Evolutionary conservation across 1,139 yeast genomes (phyloP).

Genomic region (Saccharomyces hybrid): DNA sequence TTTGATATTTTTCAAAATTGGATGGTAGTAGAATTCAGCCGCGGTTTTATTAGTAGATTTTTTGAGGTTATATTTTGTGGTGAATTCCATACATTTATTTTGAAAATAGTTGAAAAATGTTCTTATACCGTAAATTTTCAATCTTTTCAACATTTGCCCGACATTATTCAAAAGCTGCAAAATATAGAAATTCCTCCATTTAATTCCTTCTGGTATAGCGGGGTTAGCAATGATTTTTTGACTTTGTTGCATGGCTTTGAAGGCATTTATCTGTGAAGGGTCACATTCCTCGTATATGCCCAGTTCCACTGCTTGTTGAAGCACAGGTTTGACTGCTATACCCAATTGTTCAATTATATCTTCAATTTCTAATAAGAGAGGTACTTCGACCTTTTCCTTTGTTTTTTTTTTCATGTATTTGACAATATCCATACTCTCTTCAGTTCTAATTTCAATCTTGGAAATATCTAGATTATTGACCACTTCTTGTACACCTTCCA

Average conservation of each 20-base stretch:
- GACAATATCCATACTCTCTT: slow-evolving; percentile 70
- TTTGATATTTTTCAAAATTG: slow-evolving; percentile 41
- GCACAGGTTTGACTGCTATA: slow-evolving; percentile 55
- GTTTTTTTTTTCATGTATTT: slow-evolving; percentile 69
- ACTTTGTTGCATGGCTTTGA: slow-evolving; percentile 63
- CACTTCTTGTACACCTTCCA: slow-evolving; percentile 83
- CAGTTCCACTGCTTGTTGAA: slow-evolving; percentile 56
- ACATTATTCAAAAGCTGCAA: slow-evolving; percentile 58
- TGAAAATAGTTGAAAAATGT: slow-evolving; percentile 63
- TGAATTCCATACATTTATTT: slow-evolving; percentile 52
- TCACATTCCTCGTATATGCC: slow-evolving; percentile 57
- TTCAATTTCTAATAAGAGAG: slow-evolving; percentile 45
- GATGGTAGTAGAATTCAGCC: slow-evolving; percentile 50
- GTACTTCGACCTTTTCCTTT: slow-evolving; percentile 52
- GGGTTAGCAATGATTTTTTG: slow-evolving; percentile 48
- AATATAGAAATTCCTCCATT: slow-evolving; percentile 60
- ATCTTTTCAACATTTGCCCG: slow-evolving; percentile 63
- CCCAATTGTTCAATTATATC: slow-evolving; percentile 47
- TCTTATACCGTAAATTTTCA: slow-evolving; percentile 74
- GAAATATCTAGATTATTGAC: slow-evolving; percentile 68
- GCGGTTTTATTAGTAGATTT: slow-evolving; percentile 49
- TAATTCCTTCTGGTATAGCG: slow-evolving; percentile 52
- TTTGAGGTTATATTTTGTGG: slow-evolving; percentile 44
- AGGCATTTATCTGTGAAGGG: slow-evolving; percentile 62
- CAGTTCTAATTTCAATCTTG: slow-evolving; percentile 77